Evolutionary conservation across 2,329 filamentous ascomycete genomes (phyloP).

Genomic region (Westerdykella ornata): DNA sequence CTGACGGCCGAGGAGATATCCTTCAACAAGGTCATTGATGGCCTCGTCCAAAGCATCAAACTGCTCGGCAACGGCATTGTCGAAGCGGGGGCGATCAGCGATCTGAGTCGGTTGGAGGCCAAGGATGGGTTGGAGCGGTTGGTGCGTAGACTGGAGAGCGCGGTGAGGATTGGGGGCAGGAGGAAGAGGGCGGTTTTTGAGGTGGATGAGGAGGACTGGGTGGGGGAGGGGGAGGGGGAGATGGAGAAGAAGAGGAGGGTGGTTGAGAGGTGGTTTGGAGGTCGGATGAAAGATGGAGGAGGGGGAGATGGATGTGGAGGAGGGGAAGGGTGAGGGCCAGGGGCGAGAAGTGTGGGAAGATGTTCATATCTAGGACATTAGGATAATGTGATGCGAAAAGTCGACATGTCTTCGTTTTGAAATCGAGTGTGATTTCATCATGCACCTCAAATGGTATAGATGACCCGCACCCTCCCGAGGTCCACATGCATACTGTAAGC

Average conservation of each 20-base stretch:
- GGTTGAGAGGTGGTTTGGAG: constrained; percentile 1
- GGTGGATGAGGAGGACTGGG: constrained; percentile 43
- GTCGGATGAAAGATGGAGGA: constrained; percentile 5
- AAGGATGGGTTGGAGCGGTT: constrained; percentile 70
- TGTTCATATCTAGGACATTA: no score
- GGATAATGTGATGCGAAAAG: no score
- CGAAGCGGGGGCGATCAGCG: constrained; percentile 57
- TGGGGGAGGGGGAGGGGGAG: constrained; percentile 39
- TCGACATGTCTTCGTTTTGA: no score
- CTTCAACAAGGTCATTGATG: constrained; percentile 69
- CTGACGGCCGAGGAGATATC: constrained; percentile 34
- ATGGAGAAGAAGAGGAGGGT: neutral
- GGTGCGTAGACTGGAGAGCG: constrained; percentile 64
- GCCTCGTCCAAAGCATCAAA: constrained; percentile 48
- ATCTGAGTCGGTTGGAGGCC: constrained; percentile 60
- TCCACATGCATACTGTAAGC: no score
- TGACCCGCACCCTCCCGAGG: no score
- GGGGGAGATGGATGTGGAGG: neutral
- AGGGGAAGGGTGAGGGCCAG: constrained; percentile 2
- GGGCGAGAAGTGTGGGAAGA: neutral
- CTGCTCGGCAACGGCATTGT: constrained; percentile 56
- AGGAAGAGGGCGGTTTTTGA: constrained; percentile 35
- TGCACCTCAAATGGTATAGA: no score
- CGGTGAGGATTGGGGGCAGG: constrained; percentile 56
- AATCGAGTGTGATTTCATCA: no score